These are phyloP conservation scores for Mrakiaceae sp. DNA, from an alignment of 1,284 basidiomycete species.

Conservation along the genomic window DNA sequence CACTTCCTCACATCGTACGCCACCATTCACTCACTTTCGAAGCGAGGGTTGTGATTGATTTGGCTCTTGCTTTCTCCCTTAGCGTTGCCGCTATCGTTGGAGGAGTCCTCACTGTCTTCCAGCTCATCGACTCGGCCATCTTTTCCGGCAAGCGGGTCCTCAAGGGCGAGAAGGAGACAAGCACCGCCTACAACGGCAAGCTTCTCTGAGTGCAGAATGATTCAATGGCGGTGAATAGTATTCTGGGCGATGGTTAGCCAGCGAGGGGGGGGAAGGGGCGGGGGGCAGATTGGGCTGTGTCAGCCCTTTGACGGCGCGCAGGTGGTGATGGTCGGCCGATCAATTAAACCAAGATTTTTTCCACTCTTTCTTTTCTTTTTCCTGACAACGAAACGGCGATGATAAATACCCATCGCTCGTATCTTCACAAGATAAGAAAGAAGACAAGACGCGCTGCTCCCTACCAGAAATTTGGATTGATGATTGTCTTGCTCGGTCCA, in stretches of 20 bases:
- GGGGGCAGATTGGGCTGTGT: no score
- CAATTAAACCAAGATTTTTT: not conserved
- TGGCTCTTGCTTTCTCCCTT: not conserved
- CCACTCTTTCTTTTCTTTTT: not conserved
- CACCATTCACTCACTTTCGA: not conserved
- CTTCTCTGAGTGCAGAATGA: slow-evolving; percentile 25
- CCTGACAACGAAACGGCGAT: no score
- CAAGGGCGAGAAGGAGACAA: slow-evolving; percentile 27
- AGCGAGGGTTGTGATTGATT: not conserved
- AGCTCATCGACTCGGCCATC: slow-evolving; percentile 76
- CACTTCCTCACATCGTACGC: slow-evolving; percentile 93
- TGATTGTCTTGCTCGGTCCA: no score
- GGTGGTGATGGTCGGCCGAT: no score
- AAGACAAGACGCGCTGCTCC: not conserved
- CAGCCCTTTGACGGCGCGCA: no score
- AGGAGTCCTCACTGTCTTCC: slow-evolving; percentile 89
- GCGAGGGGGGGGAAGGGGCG: no score
- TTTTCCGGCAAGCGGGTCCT: slow-evolving; percentile 43
- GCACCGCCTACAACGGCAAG: slow-evolving; percentile 28
- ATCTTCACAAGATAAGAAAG: no score
- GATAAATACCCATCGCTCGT: no score
- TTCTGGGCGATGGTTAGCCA: no score
- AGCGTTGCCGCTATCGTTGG: slow-evolving; percentile 66
- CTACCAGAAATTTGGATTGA: not conserved
- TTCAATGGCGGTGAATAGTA: no score